These are phyloP conservation scores for Umbelopsis sp. DNA, from an alignment of 192 early-diverging fungal species.

Conservation along the genomic window DNA sequence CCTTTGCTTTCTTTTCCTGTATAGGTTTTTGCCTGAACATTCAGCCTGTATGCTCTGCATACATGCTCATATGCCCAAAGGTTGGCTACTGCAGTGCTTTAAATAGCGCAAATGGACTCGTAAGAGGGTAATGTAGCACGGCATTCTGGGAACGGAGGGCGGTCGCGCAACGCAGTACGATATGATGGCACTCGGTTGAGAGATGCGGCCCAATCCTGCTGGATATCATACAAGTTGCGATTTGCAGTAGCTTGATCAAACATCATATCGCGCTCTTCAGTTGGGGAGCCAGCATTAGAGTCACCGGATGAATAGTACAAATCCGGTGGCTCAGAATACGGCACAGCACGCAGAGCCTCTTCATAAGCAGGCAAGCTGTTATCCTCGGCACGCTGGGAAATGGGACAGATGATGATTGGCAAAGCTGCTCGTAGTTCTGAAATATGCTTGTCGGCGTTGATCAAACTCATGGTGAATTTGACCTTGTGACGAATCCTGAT, in stretches of 20 bases:
- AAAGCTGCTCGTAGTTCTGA: slow-evolving; percentile 40
- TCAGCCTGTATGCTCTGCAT: too few species aligned
- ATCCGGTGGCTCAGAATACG: slow-evolving; percentile 19
- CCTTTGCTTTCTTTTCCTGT: too few species aligned
- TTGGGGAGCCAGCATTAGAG: background rate
- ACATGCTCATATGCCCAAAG: background rate
- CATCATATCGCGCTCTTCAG: background rate
- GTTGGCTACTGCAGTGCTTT: background rate
- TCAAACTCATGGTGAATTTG: slow-evolving; percentile 32
- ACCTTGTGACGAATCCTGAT: slow-evolving; percentile 37
- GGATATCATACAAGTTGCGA: background rate
- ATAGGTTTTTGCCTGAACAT: too few species aligned
- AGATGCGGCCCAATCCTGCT: background rate
- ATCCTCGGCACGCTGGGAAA: background rate
- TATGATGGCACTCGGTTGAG: slow-evolving; percentile 36
- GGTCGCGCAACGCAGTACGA: slow-evolving; percentile 34
- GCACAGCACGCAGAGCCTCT: slow-evolving; percentile 24
- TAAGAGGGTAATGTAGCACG: slow-evolving; percentile 32
- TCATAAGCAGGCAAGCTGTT: slow-evolving; percentile 36
- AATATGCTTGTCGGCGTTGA: slow-evolving; percentile 25
- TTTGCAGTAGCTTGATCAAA: background rate
- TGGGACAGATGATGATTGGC: slow-evolving; percentile 36
- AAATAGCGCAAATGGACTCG: slow-evolving; percentile 25
- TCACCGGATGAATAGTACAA: background rate
- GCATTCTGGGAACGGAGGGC: slow-evolving; percentile 26